A percentile compares a stretch with the other conserved stretches of the same genome.
Evolutionary conservation across 1,284 basidiomycete genomes (phyloP).

Genomic region (Ustilago cynodontis): DNA sequence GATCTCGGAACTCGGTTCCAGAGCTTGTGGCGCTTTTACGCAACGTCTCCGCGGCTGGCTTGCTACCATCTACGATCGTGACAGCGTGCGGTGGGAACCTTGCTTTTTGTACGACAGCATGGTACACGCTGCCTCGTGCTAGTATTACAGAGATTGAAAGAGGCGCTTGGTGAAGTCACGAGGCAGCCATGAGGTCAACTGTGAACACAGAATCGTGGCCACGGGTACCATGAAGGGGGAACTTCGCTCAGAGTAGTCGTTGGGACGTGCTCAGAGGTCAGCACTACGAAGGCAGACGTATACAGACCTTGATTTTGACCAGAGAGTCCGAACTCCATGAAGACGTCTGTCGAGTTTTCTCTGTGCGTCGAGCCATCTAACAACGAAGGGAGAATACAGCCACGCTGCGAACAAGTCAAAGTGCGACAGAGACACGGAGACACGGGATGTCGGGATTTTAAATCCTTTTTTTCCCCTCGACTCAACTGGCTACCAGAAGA

Average conservation of each 20-base stretch:
- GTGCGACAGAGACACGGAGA: neutral
- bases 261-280: neutral
- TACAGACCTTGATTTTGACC: no score
- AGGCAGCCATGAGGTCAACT: no score
- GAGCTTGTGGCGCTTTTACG: neutral
- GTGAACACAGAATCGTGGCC: no score
- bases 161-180: no score
- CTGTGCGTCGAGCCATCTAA: no score
- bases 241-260: no score
- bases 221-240: no score
- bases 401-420: no score
- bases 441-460: conserved; percentile 1
- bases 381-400: no score
- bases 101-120: neutral
- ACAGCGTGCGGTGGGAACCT: neutral
- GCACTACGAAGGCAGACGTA: no score
- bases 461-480: neutral
- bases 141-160: neutral
- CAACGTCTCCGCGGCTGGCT: neutral
- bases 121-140: neutral
- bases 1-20: neutral
- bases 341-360: no score
- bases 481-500: neutral
- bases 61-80: neutral
- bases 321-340: no score